Percentiles rank a stretch among this genome's conserved stretches.
Conservation (phyloP, 164 flowering plant genomes). For the Warburgia ugandensis region DNA sequence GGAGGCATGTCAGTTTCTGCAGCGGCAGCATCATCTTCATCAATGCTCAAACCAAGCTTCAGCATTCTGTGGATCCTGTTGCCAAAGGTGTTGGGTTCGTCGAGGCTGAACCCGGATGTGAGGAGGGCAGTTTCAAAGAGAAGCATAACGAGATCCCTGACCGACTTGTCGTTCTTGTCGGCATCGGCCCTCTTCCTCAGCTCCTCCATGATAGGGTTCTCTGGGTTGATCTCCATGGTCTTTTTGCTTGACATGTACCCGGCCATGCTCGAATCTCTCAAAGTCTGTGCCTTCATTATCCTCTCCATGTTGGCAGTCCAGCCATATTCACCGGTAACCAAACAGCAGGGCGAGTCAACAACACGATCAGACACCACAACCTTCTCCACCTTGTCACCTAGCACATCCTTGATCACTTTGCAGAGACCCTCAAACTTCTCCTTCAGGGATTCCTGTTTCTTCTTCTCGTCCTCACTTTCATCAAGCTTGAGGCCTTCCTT, state of each 20-base stretch:
- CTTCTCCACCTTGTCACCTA: conserved; percentile 60
- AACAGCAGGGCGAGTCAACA: conserved; percentile 62
- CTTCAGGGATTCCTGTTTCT: conserved; percentile 44
- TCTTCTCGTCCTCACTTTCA: conserved; percentile 59
- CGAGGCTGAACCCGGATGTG: conserved; percentile 59
- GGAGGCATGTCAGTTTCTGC: conserved; percentile 23
- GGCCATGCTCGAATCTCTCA: conserved; percentile 53
- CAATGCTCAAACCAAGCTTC: conserved; percentile 56
- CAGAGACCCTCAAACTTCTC: conserved; percentile 46
- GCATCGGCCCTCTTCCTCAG: conserved; percentile 60
- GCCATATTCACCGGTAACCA: conserved; percentile 69
- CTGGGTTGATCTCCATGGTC: conserved; percentile 71
- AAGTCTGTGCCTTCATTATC: conserved; percentile 60
- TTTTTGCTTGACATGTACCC: conserved; percentile 72
- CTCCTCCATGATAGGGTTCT: conserved; percentile 63
- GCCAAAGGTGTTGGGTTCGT: conserved; percentile 53
- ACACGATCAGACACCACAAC: conserved; percentile 58
- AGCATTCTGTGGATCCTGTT: conserved; percentile 56
- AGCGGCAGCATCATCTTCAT: conserved; percentile 28
- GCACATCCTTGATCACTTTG: conserved; percentile 50
- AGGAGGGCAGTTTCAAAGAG: conserved; percentile 54
- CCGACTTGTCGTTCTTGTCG: conserved; percentile 61
- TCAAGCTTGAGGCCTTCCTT: conserved; percentile 63
- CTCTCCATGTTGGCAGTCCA: conserved; percentile 79
- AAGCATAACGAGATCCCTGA: conserved; percentile 49